These are phyloP conservation scores for Clohesyomyces aquaticus DNA, from an alignment of 495 filamentous ascomycete species.

Conservation along the genomic window DNA sequence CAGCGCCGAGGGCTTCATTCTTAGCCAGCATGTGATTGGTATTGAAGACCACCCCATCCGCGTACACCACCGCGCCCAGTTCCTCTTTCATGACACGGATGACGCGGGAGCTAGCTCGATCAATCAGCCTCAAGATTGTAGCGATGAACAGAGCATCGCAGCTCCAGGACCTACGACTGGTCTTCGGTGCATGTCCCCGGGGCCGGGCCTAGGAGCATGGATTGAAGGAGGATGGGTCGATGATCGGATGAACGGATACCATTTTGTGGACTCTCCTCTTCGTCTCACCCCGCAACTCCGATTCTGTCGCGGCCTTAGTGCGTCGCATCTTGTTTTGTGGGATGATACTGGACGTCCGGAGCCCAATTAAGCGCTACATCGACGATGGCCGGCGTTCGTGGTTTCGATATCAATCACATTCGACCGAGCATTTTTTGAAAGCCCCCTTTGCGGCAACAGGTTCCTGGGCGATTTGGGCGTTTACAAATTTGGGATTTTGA, in stretches of 20 bases:
- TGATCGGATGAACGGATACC: conserved; percentile 9
- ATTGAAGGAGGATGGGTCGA: conserved; percentile 21
- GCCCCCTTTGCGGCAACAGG: too few species aligned
- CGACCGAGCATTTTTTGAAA: too few species aligned
- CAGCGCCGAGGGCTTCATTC: conserved; percentile 6
- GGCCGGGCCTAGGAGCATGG: conserved; percentile 30
- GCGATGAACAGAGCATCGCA: conserved; percentile 18
- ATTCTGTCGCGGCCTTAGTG: conserved; percentile 31
- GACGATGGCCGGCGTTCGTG: too few species aligned
- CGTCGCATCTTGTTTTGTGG: conserved; percentile 30
- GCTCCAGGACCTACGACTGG: conserved; percentile 2
- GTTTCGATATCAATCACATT: too few species aligned
- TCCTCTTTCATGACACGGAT: conserved; percentile 2
- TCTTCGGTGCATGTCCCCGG: conserved; percentile 30
- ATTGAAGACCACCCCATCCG: conserved; percentile 4
- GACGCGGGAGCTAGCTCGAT: conserved; percentile 9
- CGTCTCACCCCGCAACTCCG: conserved; percentile 32
- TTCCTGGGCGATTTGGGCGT: too few species aligned
- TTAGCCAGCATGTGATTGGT: conserved; percentile 6
- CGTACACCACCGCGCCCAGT: neutral
- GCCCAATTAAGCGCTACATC: neutral
- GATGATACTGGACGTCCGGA: conserved; percentile 23
- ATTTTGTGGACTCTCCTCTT: conserved; percentile 27
- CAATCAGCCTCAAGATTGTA: conserved; percentile 20
- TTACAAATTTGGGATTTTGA: too few species aligned